A percentile compares a stretch with the other conserved stretches of the same genome.
Evolutionary conservation across 129 eudicot species (phyloP).

Genomic region (Artemisia tridentata): DNA sequence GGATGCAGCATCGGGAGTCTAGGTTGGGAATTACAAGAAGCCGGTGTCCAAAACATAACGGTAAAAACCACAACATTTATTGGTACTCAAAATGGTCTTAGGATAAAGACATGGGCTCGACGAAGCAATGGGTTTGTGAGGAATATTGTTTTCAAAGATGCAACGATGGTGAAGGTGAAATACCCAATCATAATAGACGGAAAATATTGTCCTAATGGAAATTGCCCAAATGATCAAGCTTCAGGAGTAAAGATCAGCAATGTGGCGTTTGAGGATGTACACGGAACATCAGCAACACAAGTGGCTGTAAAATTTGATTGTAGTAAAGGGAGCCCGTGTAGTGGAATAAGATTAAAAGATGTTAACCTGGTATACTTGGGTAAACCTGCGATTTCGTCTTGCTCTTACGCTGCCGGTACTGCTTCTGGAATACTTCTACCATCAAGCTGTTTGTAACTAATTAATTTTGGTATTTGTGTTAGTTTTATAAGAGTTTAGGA

Average conservation of each 20-base stretch:
- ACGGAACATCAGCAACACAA: constrained; percentile 26
- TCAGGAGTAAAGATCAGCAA: background rate
- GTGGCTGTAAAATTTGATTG: constrained; percentile 29
- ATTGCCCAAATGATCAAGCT: constrained; percentile 38
- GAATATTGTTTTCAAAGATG: constrained; percentile 28
- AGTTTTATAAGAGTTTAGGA: no score
- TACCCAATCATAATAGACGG: constrained; percentile 48
- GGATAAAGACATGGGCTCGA: constrained; percentile 55
- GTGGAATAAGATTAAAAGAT: constrained; percentile 34
- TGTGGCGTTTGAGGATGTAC: constrained; percentile 11
- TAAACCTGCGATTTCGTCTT: constrained; percentile 24
- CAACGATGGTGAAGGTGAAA: constrained; percentile 42
- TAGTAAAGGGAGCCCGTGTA: constrained; percentile 39
- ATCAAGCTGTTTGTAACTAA: constrained; percentile 29
- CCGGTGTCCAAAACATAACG: constrained; percentile 49
- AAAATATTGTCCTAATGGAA: constrained; percentile 43
- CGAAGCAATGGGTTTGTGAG: constrained; percentile 42
- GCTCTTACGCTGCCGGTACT: constrained; percentile 40
- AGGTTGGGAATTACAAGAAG: constrained; percentile 39
- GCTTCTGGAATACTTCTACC: constrained; percentile 37
- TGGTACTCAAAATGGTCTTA: constrained; percentile 43
- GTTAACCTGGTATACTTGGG: constrained; percentile 31
- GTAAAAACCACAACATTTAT: constrained; percentile 34
- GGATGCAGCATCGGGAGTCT: constrained; percentile 49
- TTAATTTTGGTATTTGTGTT: background rate